Evolutionary conservation across 2,329 filamentous ascomycete species (phyloP), one percentile per base, ranked within the genome.

Genomic region (Penicillium sp.): DNA sequence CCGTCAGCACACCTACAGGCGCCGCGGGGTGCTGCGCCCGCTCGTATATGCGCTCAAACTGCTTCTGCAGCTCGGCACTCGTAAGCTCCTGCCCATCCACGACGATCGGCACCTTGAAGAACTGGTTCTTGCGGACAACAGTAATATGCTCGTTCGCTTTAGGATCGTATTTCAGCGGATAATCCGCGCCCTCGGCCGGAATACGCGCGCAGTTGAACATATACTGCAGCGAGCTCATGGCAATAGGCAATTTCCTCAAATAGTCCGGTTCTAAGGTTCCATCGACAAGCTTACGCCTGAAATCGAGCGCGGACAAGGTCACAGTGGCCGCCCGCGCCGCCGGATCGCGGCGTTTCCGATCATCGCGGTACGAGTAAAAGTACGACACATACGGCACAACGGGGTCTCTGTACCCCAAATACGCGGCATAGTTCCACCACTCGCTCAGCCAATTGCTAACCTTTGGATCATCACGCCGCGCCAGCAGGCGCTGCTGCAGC

Each of bases 381-480:
- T 99, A 99, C 75, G 91, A 96, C 68, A 99, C 94, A 71, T 97
- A 99, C 60, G 94, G 94, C 18, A 97, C 90, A 47, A 99, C 90
- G 11, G 94, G 94, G 73, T 97, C 94, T 63, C 93, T 89, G 79
- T 97, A 97, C 63, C 78, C 83, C 63, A 99, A 85, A 77, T 99
- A 99, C 58, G 94, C 94, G 4, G 86, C 85, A 53, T 96, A 85
- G 73, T 99, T 97, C 94, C 94, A 99, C 94, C 94, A 99, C 65
- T 99, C 93, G 65, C 88, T 86, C 57, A 99, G 81, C 94, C 94
- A 99, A 77, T 97, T 99, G 78, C 89, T 91, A 71, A 83, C 78
- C 61, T 89, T 87, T 50, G 92, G 87, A 63, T 96, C 85, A 64
- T 91, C 88, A 60, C 89, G 84, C 61, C 86, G 85, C 58, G 89